Evolutionary conservation across 192 early-diverging fungal genomes (phyloP), one percentile per base, ranked within the genome.

Genomic region (Linnemannia hyalina): DNA sequence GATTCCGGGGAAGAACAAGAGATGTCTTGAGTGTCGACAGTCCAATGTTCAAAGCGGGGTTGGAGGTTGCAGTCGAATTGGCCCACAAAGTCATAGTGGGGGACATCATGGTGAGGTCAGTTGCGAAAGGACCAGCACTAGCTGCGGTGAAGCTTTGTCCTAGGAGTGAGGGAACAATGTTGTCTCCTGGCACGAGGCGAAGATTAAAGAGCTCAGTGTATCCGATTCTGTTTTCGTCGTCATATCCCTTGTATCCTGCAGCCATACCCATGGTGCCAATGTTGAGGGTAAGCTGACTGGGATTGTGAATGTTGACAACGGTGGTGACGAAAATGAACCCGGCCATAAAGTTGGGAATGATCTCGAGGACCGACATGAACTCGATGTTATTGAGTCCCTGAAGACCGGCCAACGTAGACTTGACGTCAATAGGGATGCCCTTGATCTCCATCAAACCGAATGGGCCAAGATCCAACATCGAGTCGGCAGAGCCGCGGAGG

Each of bases 401-500:
- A n/a, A 80, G 78, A 74, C 90, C 82, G 42, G 52, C 72, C 63
- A 89, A 23, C 10, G 76, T 54, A n/a, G 84, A 81, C 68, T 80
- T 70, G 55, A 91, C 85, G 68, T 90, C 72, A 13, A 90, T 76
- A 5, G 18, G 70, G 70, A 92, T 87, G 0, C 88, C 88, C 32
- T 73, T 75, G 36, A 92, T 38, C 38, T 80, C 74, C n/a, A 91
- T 36, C 18, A 52, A 44, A 82, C 90, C 90, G 46, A 90, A 41
- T 40, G 81, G 82, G 11, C 85, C 89, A 32, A 68, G 72, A 2
- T 73, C 32, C 41, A 90, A 80, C 5, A 81, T 83, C 46, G 89
- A 89, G 70, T 77, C 81, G 16, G 90, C 89, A n/a, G 74, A 85
- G 42, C 92, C 92, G 65, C 77, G 73, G 54, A 93, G 85, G 20